A percentile compares a stretch with the other conserved stretches of the same genome.
These are phyloP conservation scores for Cadophora malorum DNA, from an alignment of 2,329 filamentous ascomycete genomes.

Conservation along the genomic window DNA sequence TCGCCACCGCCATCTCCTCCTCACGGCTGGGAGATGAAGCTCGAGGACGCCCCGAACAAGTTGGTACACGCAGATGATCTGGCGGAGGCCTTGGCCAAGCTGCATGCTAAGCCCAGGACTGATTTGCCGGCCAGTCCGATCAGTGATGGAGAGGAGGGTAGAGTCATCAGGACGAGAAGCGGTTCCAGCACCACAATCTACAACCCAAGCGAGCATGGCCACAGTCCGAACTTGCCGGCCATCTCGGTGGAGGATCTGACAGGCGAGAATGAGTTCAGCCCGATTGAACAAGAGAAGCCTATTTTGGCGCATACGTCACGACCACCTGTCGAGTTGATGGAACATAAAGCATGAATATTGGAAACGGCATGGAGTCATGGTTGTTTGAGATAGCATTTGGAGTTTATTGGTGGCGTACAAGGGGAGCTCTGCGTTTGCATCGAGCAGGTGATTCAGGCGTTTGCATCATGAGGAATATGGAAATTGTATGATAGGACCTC, in stretches of 20 bases:
- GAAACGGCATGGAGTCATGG: not conserved
- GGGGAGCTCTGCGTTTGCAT: conserved; percentile 38
- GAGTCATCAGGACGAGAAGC: conserved; percentile 51
- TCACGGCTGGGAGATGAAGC: conserved; percentile 71
- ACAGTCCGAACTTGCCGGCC: conserved; percentile 63
- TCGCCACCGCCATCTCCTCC: conserved; percentile 72
- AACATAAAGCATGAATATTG: conserved; percentile 17
- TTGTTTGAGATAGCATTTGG: conserved; percentile 20
- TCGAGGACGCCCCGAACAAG: conserved; percentile 75
- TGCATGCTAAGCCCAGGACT: conserved; percentile 54
- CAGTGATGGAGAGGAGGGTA: conserved; percentile 44
- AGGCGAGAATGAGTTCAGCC: conserved; percentile 52
- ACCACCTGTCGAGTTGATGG: conserved; percentile 71
- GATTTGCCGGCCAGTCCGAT: conserved; percentile 51
- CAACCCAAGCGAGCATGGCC: conserved; percentile 62
- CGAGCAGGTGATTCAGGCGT: conserved; percentile 29
- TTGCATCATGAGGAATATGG: conserved; percentile 22
- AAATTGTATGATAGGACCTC: conserved; percentile 29
- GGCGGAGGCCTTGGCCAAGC: conserved; percentile 67
- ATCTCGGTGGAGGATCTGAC: conserved; percentile 74
- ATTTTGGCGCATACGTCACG: conserved; percentile 66
- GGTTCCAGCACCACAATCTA: conserved; percentile 72
- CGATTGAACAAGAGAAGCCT: conserved; percentile 51
- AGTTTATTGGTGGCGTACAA: conserved; percentile 22
- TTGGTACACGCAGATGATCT: conserved; percentile 73